A percentile compares a stretch with the other conserved stretches of the same genome.
phyloP scores from a whole-genome alignment of 2,329 filamentous ascomycete genomes.

The Tolypocladium album region DNA sequence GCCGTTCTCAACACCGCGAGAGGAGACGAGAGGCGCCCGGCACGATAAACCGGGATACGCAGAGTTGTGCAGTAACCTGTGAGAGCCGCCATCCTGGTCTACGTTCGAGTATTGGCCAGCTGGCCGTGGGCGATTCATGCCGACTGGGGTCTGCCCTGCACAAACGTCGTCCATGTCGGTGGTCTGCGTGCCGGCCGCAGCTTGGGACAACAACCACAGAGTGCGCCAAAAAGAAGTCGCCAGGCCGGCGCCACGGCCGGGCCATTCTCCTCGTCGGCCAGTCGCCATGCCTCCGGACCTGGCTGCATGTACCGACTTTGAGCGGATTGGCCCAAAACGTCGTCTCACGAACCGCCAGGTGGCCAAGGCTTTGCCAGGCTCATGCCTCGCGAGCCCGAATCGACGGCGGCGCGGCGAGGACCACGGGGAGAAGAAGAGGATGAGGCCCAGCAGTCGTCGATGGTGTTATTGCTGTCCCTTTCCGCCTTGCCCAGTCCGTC shows the following conservation, averaged over 20 bases:
- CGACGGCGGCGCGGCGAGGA: not conserved
- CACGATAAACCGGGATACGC: not conserved
- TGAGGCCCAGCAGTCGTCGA: not conserved
- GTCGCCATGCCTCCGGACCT: not conserved
- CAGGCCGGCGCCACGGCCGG: not conserved
- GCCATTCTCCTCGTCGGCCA: not conserved
- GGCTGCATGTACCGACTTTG: not conserved
- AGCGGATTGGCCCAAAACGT: not conserved
- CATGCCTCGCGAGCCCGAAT: not conserved
- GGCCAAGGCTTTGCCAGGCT: not conserved
- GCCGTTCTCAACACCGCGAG: not conserved
- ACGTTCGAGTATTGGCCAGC: not conserved
- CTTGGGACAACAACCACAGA: not conserved
- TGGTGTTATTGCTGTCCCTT: not conserved
- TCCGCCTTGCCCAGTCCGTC: constrained; percentile 8
- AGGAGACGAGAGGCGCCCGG: not conserved
- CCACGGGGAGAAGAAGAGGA: not conserved
- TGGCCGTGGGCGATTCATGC: constrained; percentile 1
- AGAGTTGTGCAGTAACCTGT: not conserved
- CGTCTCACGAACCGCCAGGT: constrained; percentile 3
- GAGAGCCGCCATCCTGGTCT: not conserved
- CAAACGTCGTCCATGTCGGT: not conserved
- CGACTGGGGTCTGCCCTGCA: constrained; percentile 1
- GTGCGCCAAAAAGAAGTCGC: not conserved
- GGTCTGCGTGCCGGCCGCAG: not conserved